A percentile compares a stretch with the other conserved stretches of the same genome.
These are phyloP conservation scores for Sordariomycetes sp. DNA, from an alignment of 2,329 filamentous ascomycete species.

Conservation along the genomic window DNA sequence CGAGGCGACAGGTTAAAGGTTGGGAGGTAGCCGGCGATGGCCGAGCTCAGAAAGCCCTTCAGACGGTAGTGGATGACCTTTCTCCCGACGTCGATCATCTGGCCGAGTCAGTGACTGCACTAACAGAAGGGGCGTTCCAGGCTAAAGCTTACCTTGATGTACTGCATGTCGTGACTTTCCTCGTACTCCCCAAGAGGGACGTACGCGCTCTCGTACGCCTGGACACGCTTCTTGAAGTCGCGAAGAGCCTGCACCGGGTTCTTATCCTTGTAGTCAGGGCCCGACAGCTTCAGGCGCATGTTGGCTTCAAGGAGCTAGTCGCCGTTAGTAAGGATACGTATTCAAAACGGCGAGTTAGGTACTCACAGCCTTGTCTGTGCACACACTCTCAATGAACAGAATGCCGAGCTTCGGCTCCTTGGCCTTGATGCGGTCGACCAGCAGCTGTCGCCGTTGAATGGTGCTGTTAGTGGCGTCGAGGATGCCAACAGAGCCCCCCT, in stretches of 20 bases:
- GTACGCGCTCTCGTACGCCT: constrained; percentile 89
- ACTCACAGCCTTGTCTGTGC: constrained; percentile 58
- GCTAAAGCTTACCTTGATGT: constrained; percentile 52
- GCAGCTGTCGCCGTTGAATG: constrained; percentile 64
- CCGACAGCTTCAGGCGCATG: constrained; percentile 91
- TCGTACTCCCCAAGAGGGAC: constrained; percentile 83
- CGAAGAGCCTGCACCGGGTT: constrained; percentile 72
- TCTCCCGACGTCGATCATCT: constrained; percentile 93
- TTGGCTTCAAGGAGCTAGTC: constrained; percentile 73
- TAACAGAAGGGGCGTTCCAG: background rate
- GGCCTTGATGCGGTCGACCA: constrained; percentile 71
- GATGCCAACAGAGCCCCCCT: constrained; percentile 82
- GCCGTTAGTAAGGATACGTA: background rate
- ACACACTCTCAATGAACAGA: constrained; percentile 90
- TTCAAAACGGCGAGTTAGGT: background rate
- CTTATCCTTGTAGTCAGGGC: constrained; percentile 90
- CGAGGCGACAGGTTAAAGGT: constrained; percentile 94
- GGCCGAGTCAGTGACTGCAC: background rate
- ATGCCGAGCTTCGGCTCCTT: constrained; percentile 82
- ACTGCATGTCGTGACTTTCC: constrained; percentile 81
- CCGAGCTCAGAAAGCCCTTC: constrained; percentile 80
- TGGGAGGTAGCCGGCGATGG: constrained; percentile 86
- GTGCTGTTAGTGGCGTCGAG: constrained; percentile 97
- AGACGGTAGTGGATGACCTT: constrained; percentile 88
- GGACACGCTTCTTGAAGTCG: constrained; percentile 88